Percentiles rank a stretch among this genome's conserved stretches.
phyloP scores from a whole-genome alignment of 441 rosid genomes.

The Adansonia rubrostipa region DNA sequence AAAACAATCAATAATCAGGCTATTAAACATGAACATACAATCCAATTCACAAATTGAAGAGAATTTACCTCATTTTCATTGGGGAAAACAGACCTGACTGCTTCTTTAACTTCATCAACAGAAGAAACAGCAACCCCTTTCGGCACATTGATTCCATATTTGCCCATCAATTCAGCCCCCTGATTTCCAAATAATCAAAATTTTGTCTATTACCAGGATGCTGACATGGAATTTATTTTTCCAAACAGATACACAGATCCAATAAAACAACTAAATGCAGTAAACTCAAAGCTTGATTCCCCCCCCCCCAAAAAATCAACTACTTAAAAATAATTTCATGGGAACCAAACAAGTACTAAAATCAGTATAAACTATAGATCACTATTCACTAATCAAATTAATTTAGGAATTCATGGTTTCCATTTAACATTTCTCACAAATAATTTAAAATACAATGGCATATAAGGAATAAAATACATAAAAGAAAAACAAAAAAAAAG shows the following conservation, averaged over 20 bases:
- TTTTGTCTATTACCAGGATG: constrained; percentile 13
- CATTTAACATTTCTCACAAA: background rate
- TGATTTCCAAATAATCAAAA: constrained; percentile 29
- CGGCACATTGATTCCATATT: constrained; percentile 86
- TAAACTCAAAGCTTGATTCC: background rate
- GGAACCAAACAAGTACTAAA: constrained; percentile 2
- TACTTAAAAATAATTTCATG: background rate
- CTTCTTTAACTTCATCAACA: constrained; percentile 28
- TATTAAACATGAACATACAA: constrained; percentile 20
- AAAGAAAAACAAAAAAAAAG: background rate
- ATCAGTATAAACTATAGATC: background rate
- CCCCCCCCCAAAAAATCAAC: background rate
- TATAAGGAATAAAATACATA: background rate
- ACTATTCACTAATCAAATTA: constrained; percentile 15
- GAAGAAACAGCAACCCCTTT: constrained; percentile 87
- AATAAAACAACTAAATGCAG: background rate
- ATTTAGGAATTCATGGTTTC: background rate
- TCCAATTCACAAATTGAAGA: background rate
- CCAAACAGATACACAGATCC: background rate
- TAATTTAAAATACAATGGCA: background rate
- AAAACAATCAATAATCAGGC: background rate
- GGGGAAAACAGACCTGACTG: constrained; percentile 58
- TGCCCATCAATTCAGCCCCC: constrained; percentile 96
- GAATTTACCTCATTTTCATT: constrained; percentile 61
- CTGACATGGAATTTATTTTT: constrained; percentile 14